Conservation (phyloP, 1,284 basidiomycete genomes). For the Leccinum subspadiceum region DNA sequence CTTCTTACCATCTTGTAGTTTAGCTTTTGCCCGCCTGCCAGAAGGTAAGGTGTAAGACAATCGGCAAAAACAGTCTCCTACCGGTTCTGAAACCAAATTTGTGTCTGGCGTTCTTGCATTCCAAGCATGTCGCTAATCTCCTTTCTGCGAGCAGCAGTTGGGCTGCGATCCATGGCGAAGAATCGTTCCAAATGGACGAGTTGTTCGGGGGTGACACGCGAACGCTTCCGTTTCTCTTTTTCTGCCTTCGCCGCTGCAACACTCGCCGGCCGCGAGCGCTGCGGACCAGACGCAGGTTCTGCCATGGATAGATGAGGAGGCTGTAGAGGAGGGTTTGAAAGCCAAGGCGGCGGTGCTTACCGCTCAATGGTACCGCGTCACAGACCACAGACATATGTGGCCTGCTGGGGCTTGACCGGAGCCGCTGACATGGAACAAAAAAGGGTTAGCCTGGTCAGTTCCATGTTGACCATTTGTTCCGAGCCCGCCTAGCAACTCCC, state of each 20-base stretch:
- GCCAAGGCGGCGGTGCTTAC: conserved; percentile 18
- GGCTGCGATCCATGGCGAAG: conserved; percentile 66
- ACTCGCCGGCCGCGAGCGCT: conserved; percentile 25
- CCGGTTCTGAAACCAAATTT: conserved; percentile 88
- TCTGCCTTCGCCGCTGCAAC: conserved; percentile 26
- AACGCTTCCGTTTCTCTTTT: conserved; percentile 71
- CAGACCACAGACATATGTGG: conserved; percentile 32
- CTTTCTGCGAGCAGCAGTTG: conserved; percentile 63
- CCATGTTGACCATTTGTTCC: conserved; percentile 22
- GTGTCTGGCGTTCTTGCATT: conserved; percentile 82
- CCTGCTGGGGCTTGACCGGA: conserved; percentile 21
- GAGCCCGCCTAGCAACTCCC: conserved; percentile 32
- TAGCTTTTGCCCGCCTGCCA: conserved; percentile 74
- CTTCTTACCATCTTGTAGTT: conserved; percentile 62
- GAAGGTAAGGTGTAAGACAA: conserved; percentile 4
- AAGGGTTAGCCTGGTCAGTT: conserved; percentile 18
- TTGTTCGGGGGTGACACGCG: conserved; percentile 74
- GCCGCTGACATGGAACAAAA: conserved; percentile 34
- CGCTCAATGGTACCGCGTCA: conserved; percentile 22
- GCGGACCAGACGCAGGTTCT: conserved; percentile 27
- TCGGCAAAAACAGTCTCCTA: conserved; percentile 30
- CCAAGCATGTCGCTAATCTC: conserved; percentile 75
- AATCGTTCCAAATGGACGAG: conserved; percentile 68
- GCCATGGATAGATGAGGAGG: conserved; percentile 17
- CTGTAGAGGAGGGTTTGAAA: conserved; percentile 2